phyloP scores from a whole-genome alignment of 2,329 filamentous ascomycete genomes.

The Hypoxylon rubiginosum region DNA sequence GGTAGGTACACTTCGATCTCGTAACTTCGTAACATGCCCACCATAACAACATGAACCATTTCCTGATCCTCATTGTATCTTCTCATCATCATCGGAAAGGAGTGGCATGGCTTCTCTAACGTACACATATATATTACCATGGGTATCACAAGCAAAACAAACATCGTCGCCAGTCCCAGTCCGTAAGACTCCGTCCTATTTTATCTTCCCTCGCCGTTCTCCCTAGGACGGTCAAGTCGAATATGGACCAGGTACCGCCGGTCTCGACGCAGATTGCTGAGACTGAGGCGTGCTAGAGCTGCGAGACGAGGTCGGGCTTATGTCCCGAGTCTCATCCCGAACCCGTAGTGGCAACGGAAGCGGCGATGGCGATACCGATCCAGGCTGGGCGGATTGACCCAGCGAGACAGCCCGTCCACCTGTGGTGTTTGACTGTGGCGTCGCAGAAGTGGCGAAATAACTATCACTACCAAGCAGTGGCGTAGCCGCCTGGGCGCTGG shows the following conservation, averaged over 20 bases:
- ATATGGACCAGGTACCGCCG: not conserved
- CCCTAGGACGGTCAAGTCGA: conserved; percentile 10
- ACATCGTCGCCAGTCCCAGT: not conserved
- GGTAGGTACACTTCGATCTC: too few species aligned
- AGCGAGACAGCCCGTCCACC: not conserved
- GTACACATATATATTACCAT: not conserved
- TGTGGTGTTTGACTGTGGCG: not conserved
- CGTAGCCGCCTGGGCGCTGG: conserved; percentile 6
- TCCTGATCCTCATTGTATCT: not conserved
- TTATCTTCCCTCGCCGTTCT: not conserved
- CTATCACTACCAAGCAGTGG: conserved; percentile 15
- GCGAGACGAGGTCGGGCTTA: conserved; percentile 19
- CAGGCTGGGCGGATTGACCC: not conserved
- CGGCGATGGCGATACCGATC: conserved; percentile 7
- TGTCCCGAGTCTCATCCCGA: conserved; percentile 2
- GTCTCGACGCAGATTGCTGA: conserved; percentile 9
- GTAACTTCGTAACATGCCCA: not conserved
- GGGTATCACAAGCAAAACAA: not conserved
- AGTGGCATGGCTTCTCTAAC: not conserved
- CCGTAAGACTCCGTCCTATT: not conserved
- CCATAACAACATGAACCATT: not conserved
- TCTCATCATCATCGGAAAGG: not conserved
- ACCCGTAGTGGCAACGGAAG: not conserved
- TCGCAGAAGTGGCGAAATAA: not conserved
- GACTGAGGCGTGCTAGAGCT: conserved; percentile 9